These are phyloP conservation scores for Multifurca ochricompacta DNA, from an alignment of 768 basidiomycete genomes.

Conservation along the genomic window DNA sequence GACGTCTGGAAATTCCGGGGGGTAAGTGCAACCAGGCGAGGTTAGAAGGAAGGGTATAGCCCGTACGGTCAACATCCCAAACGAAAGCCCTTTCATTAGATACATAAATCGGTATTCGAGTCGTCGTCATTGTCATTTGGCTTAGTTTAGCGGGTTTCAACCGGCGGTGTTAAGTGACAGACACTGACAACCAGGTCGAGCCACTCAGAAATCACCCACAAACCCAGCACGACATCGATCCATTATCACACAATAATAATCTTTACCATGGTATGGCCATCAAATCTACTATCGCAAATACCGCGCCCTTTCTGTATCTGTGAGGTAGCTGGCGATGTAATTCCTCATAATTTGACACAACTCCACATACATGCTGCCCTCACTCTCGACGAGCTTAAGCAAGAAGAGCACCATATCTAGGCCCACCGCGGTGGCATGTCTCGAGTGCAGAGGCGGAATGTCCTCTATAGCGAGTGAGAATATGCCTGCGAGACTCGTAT, in stretches of 20 bases:
- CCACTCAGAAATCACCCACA: too few relatives aligned
- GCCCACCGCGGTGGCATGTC: neutral
- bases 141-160: too few relatives aligned
- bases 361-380: neutral
- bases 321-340: slow-evolving; percentile 12
- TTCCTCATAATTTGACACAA: slow-evolving; percentile 11
- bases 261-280: neutral
- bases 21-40: neutral
- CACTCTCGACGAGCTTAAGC: neutral
- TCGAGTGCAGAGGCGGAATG: slow-evolving; percentile 3
- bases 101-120: slow-evolving; percentile 28
- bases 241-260: too few relatives aligned
- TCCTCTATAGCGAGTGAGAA: slow-evolving; percentile 12
- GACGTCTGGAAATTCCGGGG: slow-evolving; percentile 53
- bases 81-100: slow-evolving; percentile 76
- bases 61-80: slow-evolving; percentile 80
- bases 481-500: slow-evolving; percentile 2
- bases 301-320: slow-evolving; percentile 4
- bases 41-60: neutral
- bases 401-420: slow-evolving; percentile 3
- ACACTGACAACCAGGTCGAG: too few relatives aligned
- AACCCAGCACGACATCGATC: too few relatives aligned
- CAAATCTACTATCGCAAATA: neutral
- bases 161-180: too few relatives aligned
- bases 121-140: neutral